Base-by-base conservation (phyloP, 2,329 filamentous ascomycete species). In the Neonectria magnoliae region DNA sequence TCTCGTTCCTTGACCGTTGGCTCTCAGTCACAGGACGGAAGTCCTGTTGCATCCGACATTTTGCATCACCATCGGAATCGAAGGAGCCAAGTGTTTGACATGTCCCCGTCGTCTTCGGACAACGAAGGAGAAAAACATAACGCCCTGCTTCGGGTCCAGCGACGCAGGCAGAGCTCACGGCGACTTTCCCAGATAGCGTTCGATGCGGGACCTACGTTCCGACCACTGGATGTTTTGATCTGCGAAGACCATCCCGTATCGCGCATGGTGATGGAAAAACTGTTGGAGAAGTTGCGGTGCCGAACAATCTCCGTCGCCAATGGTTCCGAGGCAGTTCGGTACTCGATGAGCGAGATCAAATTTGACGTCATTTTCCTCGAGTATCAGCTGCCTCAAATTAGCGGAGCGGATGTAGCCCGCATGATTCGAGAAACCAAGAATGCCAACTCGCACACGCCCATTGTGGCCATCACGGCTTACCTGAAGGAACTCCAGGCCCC, bases 351-450 rank as follows among this genome's bases (percentile, higher is more conserved):
- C 75, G 95, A 98, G 76, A 95, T 99, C 76, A 97, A 98, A 76
- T 99, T 98, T 76, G 96, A 99, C 79, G 93, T 98, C 73, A 98
- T 99, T 77, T 96, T 99, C 84, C 95, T 97, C 79, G 96, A 99
- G 80, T 98, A 94, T 82, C 97, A 95, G 77, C 84, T 99, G 50
- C 95, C 96, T 10, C 93, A 97, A 75, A 94, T 98, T 75, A 98
- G 94, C 73, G 96, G 96, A 25, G 92, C 93, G 13, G 96, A 99
- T 76, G 93, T 99, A 61, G 95, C 96, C 55, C 91, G 96, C 36
- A 99, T 99, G 96, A 94, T 99, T 71, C 90, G 96, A 52, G 95
- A 98, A 76, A 98, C 95, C 1, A 96, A 95, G 81, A 98, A 98
- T 77, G 89, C 93, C 63, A 99, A 99, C 76, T 92, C 93, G 0